A percentile compares a stretch with the other conserved stretches of the same genome.
These are phyloP conservation scores for Dactylonectria macrodidyma DNA, from an alignment of 2,329 filamentous ascomycete genomes.

Conservation along the genomic window DNA sequence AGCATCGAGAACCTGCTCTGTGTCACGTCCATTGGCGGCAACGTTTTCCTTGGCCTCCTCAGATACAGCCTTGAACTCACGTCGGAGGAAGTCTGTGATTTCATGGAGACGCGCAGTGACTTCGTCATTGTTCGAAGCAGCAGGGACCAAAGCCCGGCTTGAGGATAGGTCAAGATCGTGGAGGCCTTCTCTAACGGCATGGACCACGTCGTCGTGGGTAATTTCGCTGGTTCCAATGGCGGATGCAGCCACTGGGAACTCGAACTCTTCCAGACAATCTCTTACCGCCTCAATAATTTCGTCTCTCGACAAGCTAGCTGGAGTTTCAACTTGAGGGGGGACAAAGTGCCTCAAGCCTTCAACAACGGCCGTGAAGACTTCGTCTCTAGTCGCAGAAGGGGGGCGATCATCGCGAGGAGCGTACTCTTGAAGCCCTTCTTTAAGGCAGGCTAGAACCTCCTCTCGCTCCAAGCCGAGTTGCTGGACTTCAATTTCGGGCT, in stretches of 20 bases:
- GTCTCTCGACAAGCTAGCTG: constrained; percentile 80
- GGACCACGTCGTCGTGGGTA: constrained; percentile 73
- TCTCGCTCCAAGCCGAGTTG: constrained; percentile 92
- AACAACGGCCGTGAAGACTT: constrained; percentile 88
- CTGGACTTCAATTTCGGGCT: constrained; percentile 91
- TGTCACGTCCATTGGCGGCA: constrained; percentile 83
- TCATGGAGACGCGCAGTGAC: constrained; percentile 73
- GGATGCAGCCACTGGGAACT: constrained; percentile 76
- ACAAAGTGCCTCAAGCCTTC: constrained; percentile 87
- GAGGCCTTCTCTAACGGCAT: constrained; percentile 75
- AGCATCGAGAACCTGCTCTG: constrained; percentile 89
- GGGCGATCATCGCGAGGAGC: constrained; percentile 67
- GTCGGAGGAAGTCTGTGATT: constrained; percentile 72
- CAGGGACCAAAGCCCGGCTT: constrained; percentile 58
- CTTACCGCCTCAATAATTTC: constrained; percentile 88
- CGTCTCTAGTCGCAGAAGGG: constrained; percentile 80
- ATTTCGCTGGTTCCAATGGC: constrained; percentile 67
- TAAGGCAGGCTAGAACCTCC: constrained; percentile 88
- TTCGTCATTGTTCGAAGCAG: constrained; percentile 62
- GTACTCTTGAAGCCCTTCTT: constrained; percentile 88
- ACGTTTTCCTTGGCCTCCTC: constrained; percentile 83
- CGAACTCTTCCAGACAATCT: constrained; percentile 89
- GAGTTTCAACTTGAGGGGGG: constrained; percentile 79
- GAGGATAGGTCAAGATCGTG: constrained; percentile 63
- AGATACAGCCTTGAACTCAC: constrained; percentile 72